Evolutionary conservation across 2,329 filamentous ascomycete genomes (phyloP), one percentile per base, ranked within the genome.

Genomic region (Trichoderma aggressivum): DNA sequence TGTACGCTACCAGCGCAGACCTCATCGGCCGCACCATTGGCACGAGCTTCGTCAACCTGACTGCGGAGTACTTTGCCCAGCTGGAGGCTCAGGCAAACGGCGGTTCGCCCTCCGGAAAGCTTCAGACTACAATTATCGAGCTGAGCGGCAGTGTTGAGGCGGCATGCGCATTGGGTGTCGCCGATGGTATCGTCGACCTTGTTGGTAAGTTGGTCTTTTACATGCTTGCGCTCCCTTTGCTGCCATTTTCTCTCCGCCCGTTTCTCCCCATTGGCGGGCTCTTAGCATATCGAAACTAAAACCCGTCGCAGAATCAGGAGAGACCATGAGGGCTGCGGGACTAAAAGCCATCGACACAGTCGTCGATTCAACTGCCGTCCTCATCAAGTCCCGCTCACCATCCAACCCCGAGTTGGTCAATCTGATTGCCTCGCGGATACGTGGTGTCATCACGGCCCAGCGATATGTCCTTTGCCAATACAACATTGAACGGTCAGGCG

Each of bases 121-220:
- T 97, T 75, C 89, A 87, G 77, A 98, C 96, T 11, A 94, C 94
- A 78, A 94, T 99, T 77, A 93, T 97, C 78, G 97, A 96, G 82
- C 88, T 98, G 72, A 96, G 95, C 74, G 96, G 96, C 18, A 98
- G 95, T 86, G 96, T 99, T 39, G 96, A 99, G 84, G 95, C 96
- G 65, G 95, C 96, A 50, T 99, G 96, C 80, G 95, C 96, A 24
- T 85, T 99, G 69, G 96, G 96, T 67, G 94, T 98, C 32, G 96
- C 96, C 56, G 95, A 98, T 80, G 96, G 95, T 64, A 98, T 99
- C 80, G 94, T 99, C 60, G 96, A 99, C 84, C 90, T 99, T 71
- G 96, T 99, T 79, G 94, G 94, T 96, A 82, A 80, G 92, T 88
- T 24, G 24, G 50, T 24, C n/a, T 16, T 47, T 62, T 14, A 12